Base-by-base conservation (phyloP, 2,329 filamentous ascomycete genomes). In the Fusarium mexicanum region DNA sequence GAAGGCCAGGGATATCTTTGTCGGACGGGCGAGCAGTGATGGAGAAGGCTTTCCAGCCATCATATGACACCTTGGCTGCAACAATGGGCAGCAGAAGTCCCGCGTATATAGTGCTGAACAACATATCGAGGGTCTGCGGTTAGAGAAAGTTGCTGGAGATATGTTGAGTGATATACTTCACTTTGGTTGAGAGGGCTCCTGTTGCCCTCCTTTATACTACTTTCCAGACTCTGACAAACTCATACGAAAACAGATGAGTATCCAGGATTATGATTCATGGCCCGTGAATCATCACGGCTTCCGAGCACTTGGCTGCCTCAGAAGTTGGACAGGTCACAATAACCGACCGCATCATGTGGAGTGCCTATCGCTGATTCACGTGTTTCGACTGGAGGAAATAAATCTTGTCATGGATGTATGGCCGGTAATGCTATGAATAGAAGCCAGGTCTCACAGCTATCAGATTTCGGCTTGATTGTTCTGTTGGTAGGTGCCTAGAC, bases 21-120 rank as follows among this genome's bases (percentile, higher is more conserved):
- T 72, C 57, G 20, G 74, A 64, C 20, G 58, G 66, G 6, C 59
- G 44, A 5, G 71, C 71, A 17, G 79, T 72, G 29, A 81, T 73
- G 24, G 71, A 76, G 46, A 69, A 79, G 8, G 70, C 73, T 55
- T 79, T 78, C 76, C 78, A 79, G 11, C 77, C 76, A 33, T 79
- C 59, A 43, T 79, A 79, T 3, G 76, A 75, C 17, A 75, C 67
- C 41, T 72, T 77, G 43, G 75, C 68, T 1, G 57, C 46, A 18
- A 24, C 71, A 13, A 77, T n/a, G 14, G 75, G 73, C 24, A 67
- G 16, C 13, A 69, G n/a, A 17, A 74, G 29, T 12, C 67, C 67
- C 3, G 72, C 9, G 14, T n/a, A 55, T 41, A 59, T 22, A 22
- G 50, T 48, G 37, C 40, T 40, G 53, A 65, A 35, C 29, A 59